Base-by-base conservation (phyloP, 2,329 filamentous ascomycete species). In the Cladosporium austrohemisphaericum region DNA sequence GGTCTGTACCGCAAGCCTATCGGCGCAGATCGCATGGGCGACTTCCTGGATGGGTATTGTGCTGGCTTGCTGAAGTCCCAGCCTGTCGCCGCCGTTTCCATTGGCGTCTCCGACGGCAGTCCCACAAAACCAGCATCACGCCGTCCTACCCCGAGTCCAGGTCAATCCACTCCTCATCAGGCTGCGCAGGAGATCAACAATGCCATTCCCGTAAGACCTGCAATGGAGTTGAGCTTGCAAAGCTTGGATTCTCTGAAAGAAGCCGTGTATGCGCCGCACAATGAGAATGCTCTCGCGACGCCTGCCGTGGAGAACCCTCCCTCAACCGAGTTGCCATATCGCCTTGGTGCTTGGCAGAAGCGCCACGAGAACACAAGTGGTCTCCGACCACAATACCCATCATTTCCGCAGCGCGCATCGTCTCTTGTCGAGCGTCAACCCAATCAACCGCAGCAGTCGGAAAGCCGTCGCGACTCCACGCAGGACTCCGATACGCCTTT, bases 21-120 rank as follows among this genome's bases (percentile, higher is more conserved):
- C 23, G 57, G 54, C 11, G 31, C 50, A n/a, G 57, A 63, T 16
- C 57, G 57, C 26, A 52, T 46, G 11, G 59, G 57, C 4, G 56
- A 63, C 20, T 65, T 57, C 46, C 49, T 68, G 8, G 56, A 63
- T 5, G 66, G 66, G 8, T 68, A 68, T 52, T 66, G 64, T 44
- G 55, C 60, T 20, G 65, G 64, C 9, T 45, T 66, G 35, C 52
- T 63, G 31, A 59, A 63, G 37, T 60, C 61, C 5, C 50, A 55
- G 22, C 53, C 53, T 25, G 26, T 40, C 32, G 38, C 35, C 8
- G 29, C 28, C 10, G 46, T 41, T 18, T 49, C 44, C 4, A 45
- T 29, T 32, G 43, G 51, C 26, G 25, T 52, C 50, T 54, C 52
- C 22, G 59, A 55, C 23, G 57, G 59, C 20, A 63, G 59, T 41